Evolutionary conservation across 805 yeast species (phyloP).

Genomic region (Saccharomycopsis sp.): DNA sequence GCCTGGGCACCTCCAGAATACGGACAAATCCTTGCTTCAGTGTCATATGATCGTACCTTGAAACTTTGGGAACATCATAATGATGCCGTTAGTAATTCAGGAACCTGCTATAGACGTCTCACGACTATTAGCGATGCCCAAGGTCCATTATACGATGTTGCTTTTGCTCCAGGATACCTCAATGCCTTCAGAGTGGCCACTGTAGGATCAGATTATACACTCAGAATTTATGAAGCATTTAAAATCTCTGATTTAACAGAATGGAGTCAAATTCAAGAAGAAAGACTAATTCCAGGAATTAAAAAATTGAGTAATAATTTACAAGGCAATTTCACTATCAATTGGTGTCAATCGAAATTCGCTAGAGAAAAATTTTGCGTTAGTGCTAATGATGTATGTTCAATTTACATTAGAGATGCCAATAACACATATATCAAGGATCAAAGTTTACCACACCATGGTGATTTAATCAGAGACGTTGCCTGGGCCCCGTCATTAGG

Average conservation of each 20-base stretch:
- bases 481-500: constrained; percentile 98
- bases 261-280: constrained; percentile 68
- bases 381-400: constrained; percentile 80
- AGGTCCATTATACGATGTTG: constrained; percentile 85
- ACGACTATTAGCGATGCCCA: constrained; percentile 75
- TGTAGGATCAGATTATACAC: constrained; percentile 80
- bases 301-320: constrained; percentile 26
- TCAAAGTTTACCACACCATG: constrained; percentile 43
- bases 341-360: constrained; percentile 87
- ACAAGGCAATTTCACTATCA: constrained; percentile 75
- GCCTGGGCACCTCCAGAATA: constrained; percentile 94
- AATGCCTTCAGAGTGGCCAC: constrained; percentile 73
- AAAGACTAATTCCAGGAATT: constrained; percentile 23
- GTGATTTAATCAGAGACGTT: constrained; percentile 71
- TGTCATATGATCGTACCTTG: constrained; percentile 82
- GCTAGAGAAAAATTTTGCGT: constrained; percentile 73
- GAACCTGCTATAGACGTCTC: constrained; percentile 71
- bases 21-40: constrained; percentile 78
- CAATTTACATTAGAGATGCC: constrained; percentile 40
- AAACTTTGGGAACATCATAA: constrained; percentile 87
- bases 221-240: constrained; percentile 76
- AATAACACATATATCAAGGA: constrained; percentile 9
- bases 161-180: constrained; percentile 76
- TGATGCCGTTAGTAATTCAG: constrained; percentile 66
- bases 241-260: constrained; percentile 81